Percentiles rank a stretch among this genome's conserved stretches.
Evolutionary conservation across 129 eudicot genomes (phyloP).

Genomic region (Heracleum sosnowskyi): DNA sequence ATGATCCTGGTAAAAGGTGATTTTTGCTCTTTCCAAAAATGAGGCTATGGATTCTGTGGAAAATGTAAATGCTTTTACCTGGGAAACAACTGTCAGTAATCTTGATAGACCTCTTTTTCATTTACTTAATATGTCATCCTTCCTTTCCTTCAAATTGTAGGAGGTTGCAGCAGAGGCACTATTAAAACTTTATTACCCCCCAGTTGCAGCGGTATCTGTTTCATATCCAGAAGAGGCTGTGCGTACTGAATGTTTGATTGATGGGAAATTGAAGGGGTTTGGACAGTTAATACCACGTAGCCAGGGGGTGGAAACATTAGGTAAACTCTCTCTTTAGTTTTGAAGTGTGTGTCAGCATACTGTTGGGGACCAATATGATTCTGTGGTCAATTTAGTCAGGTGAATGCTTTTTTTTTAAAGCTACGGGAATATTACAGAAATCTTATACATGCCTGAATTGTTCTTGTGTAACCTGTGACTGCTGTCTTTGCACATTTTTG

Average conservation of each 20-base stretch:
- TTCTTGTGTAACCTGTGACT: not conserved
- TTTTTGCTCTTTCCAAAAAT: not conserved
- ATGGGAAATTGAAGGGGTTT: slow-evolving; percentile 89
- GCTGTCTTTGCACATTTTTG: not conserved
- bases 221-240: slow-evolving; percentile 88
- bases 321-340: slow-evolving; percentile 19
- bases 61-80: not conserved
- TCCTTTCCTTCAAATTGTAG: slow-evolving; percentile 37
- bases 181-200: slow-evolving; percentile 80
- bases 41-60: not conserved
- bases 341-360: not conserved
- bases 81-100: not conserved
- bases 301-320: slow-evolving; percentile 95
- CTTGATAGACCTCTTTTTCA: not conserved
- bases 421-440: not conserved
- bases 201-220: slow-evolving; percentile 94
- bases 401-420: not conserved
- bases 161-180: slow-evolving; percentile 74
- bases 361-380: not conserved
- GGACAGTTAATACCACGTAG: slow-evolving; percentile 95
- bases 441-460: not conserved
- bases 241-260: slow-evolving; percentile 68
- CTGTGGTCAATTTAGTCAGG: not conserved
- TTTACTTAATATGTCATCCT: not conserved
- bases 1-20: not conserved